Percentiles rank a stretch among this genome's conserved stretches.
These are phyloP conservation scores for Ziziphus jujuba DNA, from an alignment of 306 rosid species.

Conservation along the genomic window DNA sequence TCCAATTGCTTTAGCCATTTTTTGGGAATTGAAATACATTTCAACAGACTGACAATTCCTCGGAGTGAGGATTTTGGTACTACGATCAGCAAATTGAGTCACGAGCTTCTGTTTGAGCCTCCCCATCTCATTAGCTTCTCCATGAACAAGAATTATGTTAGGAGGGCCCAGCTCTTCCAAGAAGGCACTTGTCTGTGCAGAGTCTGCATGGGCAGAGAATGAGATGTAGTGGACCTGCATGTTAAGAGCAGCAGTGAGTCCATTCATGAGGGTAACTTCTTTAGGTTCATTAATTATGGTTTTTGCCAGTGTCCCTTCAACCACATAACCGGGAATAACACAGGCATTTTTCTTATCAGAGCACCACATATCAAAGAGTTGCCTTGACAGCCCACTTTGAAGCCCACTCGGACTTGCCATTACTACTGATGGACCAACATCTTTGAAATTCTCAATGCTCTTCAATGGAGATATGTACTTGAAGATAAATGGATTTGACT, in stretches of 20 bases:
- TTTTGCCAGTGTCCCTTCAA: conserved; percentile 91
- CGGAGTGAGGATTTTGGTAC: conserved; percentile 81
- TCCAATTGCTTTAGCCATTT: conserved; percentile 91
- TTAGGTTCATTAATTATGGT: conserved; percentile 89
- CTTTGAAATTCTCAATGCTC: conserved; percentile 81
- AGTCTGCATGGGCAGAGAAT: conserved; percentile 96
- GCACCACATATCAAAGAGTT: conserved; percentile 93
- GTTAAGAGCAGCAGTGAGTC: conserved; percentile 82
- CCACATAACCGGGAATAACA: conserved; percentile 80
- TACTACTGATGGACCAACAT: conserved; percentile 86
- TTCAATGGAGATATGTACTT: conserved; percentile 78
- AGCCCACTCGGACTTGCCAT: conserved; percentile 98
- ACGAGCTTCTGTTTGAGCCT: conserved; percentile 91
- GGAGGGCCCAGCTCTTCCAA: conserved; percentile 92
- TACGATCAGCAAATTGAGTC: conserved; percentile 76
- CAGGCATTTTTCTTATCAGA: conserved; percentile 86
- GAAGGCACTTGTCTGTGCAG: conserved; percentile 90
- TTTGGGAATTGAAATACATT: conserved; percentile 90
- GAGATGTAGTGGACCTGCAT: conserved; percentile 96
- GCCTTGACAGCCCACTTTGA: conserved; percentile 90
- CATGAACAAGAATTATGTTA: conserved; percentile 92
- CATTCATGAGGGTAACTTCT: conserved; percentile 92
- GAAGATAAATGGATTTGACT: conserved; percentile 84
- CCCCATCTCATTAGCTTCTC: conserved; percentile 96
- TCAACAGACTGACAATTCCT: conserved; percentile 92